Conservation (phyloP, 805 yeast genomes). For the Barnettozyma wickerhamii region DNA sequence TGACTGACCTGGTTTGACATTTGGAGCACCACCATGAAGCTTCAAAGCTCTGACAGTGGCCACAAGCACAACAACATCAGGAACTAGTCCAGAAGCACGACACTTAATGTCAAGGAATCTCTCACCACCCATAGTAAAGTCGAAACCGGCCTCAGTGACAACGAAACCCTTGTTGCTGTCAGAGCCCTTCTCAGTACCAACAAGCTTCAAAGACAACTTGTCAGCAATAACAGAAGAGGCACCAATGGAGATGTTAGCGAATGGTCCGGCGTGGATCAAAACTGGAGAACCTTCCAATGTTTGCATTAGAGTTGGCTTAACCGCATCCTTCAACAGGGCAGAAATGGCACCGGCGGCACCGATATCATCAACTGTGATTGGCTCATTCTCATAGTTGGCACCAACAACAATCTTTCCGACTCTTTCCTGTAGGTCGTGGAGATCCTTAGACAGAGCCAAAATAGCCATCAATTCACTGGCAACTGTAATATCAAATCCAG, state of each 20-base stretch:
- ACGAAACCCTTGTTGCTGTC: conserved; percentile 62
- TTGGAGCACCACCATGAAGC: conserved; percentile 87
- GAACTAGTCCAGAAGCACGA: conserved; percentile 73
- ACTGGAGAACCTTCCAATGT: conserved; percentile 87
- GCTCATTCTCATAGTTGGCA: conserved; percentile 60
- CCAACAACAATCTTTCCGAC: conserved; percentile 76
- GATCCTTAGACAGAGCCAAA: conserved; percentile 67
- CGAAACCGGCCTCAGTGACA: conserved; percentile 86
- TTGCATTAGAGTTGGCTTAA: conserved; percentile 84
- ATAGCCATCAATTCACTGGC: conserved; percentile 97
- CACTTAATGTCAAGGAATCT: conserved; percentile 80
- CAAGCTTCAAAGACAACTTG: conserved; percentile 72
- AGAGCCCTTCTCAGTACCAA: conserved; percentile 52
- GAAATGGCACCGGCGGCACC: conserved; percentile 87
- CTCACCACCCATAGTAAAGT: conserved; percentile 91
- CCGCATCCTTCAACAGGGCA: conserved; percentile 75
- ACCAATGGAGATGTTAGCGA: conserved; percentile 84
- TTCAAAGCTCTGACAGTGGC: conserved; percentile 84
- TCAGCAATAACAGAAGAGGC: conserved; percentile 83
- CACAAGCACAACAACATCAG: conserved; percentile 75
- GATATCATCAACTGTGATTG: conserved; percentile 78
- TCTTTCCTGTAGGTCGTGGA: conserved; percentile 68
- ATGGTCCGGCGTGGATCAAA: conserved; percentile 84
- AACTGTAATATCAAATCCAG: conserved; percentile 95
- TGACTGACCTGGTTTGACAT: conserved; percentile 80